phyloP scores from a whole-genome alignment of 345 rosid species.

The Rhizophora apiculata region DNA sequence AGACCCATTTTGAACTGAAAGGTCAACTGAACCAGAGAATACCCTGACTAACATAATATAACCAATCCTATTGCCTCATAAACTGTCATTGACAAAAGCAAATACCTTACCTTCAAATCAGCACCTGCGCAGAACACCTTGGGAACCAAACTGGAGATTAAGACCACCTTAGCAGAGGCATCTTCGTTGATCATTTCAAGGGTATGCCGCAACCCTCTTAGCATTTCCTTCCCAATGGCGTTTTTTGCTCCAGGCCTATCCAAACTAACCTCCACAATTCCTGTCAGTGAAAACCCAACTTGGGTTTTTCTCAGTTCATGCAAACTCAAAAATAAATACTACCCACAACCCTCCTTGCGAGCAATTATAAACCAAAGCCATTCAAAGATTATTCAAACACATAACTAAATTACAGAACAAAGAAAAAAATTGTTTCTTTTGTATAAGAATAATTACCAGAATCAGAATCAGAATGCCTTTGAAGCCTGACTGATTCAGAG shows the following conservation, averaged over 20 bases:
- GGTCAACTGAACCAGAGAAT: neutral
- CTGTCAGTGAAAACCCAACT: constrained; percentile 33
- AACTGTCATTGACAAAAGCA: neutral
- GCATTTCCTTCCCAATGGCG: constrained; percentile 73
- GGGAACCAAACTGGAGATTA: constrained; percentile 73
- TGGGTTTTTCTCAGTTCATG: neutral
- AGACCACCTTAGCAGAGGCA: constrained; percentile 57
- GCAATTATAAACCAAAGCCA: too few species aligned
- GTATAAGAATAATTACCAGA: constrained; percentile 40
- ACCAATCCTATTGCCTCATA: too few species aligned
- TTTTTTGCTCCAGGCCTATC: constrained; percentile 67
- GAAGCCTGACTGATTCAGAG: constrained; percentile 62
- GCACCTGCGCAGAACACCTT: constrained; percentile 91
- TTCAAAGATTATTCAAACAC: too few species aligned
- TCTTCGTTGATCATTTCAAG: constrained; percentile 58
- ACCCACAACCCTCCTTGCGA: neutral
- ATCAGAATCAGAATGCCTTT: constrained; percentile 53
- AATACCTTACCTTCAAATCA: constrained; percentile 66
- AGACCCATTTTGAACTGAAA: too few species aligned
- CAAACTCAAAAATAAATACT: neutral
- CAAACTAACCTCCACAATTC: constrained; percentile 75
- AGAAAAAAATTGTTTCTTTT: neutral
- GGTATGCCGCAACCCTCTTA: constrained; percentile 54
- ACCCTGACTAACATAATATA: neutral
- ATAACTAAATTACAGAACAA: too few species aligned